A percentile compares a stretch with the other conserved stretches of the same genome.
Evolutionary conservation across 805 yeast genomes (phyloP).

Genomic region (Crinitomyces ghanaensis): DNA sequence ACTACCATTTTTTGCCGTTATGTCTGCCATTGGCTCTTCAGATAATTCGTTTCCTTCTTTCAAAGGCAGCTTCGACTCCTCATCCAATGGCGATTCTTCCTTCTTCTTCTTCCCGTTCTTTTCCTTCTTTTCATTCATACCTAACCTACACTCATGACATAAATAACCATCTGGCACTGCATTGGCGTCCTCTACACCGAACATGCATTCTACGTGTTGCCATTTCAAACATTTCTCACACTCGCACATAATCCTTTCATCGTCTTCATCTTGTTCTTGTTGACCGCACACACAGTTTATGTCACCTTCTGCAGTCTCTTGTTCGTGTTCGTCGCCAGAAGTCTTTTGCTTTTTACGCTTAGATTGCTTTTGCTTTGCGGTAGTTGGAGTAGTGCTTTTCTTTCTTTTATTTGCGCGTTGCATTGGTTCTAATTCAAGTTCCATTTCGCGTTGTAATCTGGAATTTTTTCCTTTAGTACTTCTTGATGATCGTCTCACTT

Average conservation of each 20-base stretch:
- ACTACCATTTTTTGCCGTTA: no score
- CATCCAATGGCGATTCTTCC: no score
- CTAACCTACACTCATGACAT: constrained; percentile 46
- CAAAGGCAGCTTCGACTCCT: no score
- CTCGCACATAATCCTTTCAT: constrained; percentile 44
- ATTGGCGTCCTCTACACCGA: constrained; percentile 31
- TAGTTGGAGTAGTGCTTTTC: background rate
- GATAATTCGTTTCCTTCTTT: no score
- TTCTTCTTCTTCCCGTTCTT: background rate
- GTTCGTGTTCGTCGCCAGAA: constrained; percentile 3
- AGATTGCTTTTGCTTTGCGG: background rate
- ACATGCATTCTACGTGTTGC: constrained; percentile 60
- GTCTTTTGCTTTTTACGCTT: constrained; percentile 4
- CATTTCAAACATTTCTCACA: constrained; percentile 55
- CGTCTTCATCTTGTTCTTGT: constrained; percentile 21
- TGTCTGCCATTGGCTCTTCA: no score
- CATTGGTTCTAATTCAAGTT: constrained; percentile 8
- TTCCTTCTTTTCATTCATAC: constrained; percentile 8
- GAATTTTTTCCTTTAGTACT: constrained; percentile 29
- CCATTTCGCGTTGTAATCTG: constrained; percentile 9
- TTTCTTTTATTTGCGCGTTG: constrained; percentile 2
- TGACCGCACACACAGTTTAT: constrained; percentile 25
- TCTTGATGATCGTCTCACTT: constrained; percentile 32
- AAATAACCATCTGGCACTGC: constrained; percentile 41
- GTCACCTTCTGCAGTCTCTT: constrained; percentile 13